A percentile compares a stretch with the other conserved stretches of the same genome.
phyloP scores from a whole-genome alignment of 139 green algal species.

The Chlorella sp. region DNA sequence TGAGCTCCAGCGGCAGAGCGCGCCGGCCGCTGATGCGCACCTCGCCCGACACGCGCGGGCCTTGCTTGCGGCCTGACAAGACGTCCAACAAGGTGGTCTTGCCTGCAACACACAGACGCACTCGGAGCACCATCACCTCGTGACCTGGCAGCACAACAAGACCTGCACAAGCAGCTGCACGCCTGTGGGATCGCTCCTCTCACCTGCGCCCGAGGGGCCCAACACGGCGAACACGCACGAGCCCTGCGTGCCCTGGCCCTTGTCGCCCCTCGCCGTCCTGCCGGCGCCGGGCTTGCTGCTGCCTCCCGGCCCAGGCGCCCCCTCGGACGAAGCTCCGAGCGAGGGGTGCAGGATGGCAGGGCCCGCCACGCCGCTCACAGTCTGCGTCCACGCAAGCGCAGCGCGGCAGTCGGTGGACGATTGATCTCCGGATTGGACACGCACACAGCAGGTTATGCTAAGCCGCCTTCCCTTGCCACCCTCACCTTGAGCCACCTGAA shows the following conservation, averaged over 20 bases:
- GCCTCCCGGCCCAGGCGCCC: not conserved
- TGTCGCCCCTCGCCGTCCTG: not conserved
- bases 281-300: not conserved
- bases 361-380: constrained; percentile 26
- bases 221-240: constrained; percentile 54
- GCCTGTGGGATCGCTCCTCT: not conserved
- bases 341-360: constrained; percentile 1
- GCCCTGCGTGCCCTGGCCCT: not conserved
- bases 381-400: too few relatives aligned
- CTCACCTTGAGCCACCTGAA: not conserved
- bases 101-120: constrained; percentile 11
- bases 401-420: not conserved
- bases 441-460: not conserved
- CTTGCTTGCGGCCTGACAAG: constrained; percentile 41
- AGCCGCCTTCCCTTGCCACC: not conserved
- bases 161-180: not conserved
- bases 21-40: constrained; percentile 38
- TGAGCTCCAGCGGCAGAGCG: constrained; percentile 9
- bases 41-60: constrained; percentile 21
- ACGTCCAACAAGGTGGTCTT: constrained; percentile 74
- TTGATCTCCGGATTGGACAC: not conserved
- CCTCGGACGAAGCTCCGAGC: too few relatives aligned
- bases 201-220: constrained; percentile 47
- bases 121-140: too few relatives aligned
- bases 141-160: not conserved